Evolutionary conservation across 1,284 basidiomycete genomes (phyloP).

Genomic region (Cryptococcus deneoformans): DNA sequence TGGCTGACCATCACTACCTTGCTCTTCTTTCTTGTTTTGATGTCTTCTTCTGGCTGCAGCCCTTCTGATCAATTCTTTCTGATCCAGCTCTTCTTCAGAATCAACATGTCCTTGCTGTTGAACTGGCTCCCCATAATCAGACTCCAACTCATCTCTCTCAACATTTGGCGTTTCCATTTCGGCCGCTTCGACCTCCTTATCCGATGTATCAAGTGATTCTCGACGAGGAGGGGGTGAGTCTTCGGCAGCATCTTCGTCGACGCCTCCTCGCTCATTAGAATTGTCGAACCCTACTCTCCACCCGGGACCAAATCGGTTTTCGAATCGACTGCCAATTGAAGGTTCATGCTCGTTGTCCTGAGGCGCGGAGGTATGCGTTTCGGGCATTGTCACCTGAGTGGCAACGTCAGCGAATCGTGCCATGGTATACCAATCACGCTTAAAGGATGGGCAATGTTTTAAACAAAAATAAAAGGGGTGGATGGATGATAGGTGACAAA

Average conservation of each 20-base stretch:
- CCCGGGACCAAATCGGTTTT: slow-evolving; percentile 16
- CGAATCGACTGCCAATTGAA: slow-evolving; percentile 5
- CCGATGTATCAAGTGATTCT: too few relatives aligned
- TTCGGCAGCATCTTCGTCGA: slow-evolving; percentile 19
- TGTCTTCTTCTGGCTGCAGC: slow-evolving; percentile 4
- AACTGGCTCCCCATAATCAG: background rate
- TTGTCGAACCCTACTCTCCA: slow-evolving; percentile 33
- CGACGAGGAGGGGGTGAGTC: slow-evolving; percentile 10
- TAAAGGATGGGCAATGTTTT: too few relatives aligned
- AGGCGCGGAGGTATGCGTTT: background rate
- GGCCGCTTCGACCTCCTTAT: background rate
- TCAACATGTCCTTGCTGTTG: slow-evolving; percentile 3
- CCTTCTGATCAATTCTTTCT: slow-evolving; percentile 2
- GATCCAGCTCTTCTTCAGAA: slow-evolving; percentile 2
- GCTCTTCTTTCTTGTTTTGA: slow-evolving; percentile 17
- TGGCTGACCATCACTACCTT: slow-evolving; percentile 18
- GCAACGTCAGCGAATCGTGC: too few relatives aligned
- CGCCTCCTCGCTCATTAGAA: slow-evolving; percentile 35
- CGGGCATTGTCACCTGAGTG: background rate
- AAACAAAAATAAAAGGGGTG: too few relatives aligned
- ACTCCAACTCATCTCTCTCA: slow-evolving; percentile 18
- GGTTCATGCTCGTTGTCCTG: background rate
- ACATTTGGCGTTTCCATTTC: background rate
- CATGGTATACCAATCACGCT: too few relatives aligned
- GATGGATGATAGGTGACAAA: too few relatives aligned